These are phyloP conservation scores for Vaccinium corymbosum DNA, from an alignment of 148 eudicot species.

Conservation along the genomic window DNA sequence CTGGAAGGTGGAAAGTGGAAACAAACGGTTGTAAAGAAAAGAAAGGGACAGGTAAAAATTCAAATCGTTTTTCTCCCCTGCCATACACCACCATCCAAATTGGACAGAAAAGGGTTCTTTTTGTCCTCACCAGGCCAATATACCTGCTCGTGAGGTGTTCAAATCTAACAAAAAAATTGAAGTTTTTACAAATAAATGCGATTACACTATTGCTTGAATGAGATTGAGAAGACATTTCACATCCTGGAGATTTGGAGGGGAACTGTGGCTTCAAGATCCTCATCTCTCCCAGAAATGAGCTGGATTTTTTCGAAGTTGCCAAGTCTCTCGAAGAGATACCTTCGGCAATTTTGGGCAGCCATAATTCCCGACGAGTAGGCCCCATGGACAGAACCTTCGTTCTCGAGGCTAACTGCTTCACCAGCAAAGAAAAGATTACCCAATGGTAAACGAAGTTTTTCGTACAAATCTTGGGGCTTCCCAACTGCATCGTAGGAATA, in stretches of 20 bases:
- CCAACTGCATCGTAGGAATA: constrained; percentile 91
- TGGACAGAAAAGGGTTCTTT: neutral
- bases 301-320: constrained; percentile 55
- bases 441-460: constrained; percentile 79
- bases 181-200: neutral
- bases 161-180: neutral
- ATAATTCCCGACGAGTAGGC: constrained; percentile 82
- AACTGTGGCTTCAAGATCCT: constrained; percentile 46
- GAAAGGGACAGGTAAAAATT: neutral
- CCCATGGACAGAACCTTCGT: constrained; percentile 97
- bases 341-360: constrained; percentile 80
- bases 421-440: constrained; percentile 94
- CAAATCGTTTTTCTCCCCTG: neutral
- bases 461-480: constrained; percentile 76
- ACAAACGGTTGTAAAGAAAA: neutral
- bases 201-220: neutral
- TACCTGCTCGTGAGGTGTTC: neutral
- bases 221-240: constrained; percentile 28
- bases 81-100: neutral
- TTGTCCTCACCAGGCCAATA: neutral
- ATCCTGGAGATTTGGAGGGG: constrained; percentile 94
- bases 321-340: constrained; percentile 48
- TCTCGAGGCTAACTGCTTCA: constrained; percentile 87
- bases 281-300: constrained; percentile 40
- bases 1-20: no score